Evolutionary conservation across 495 filamentous ascomycete species (phyloP).

Genomic region (Neurospora sp.): DNA sequence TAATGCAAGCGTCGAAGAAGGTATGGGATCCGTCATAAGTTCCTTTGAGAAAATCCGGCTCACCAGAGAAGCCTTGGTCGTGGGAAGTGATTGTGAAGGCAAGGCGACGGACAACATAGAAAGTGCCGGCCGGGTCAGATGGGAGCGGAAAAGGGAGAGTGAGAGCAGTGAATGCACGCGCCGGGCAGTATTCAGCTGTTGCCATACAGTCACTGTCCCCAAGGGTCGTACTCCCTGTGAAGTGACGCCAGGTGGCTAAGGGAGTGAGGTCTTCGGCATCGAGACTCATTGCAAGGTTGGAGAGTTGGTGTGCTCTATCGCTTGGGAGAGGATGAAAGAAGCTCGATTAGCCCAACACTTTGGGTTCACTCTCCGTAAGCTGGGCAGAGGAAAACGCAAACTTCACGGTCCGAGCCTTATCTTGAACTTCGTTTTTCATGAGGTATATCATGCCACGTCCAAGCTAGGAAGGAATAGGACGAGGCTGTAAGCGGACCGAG

Average conservation of each 20-base stretch:
- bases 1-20: background rate
- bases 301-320: too few species aligned
- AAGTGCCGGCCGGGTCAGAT: background rate
- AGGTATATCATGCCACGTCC: too few species aligned
- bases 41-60: background rate
- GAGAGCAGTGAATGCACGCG: background rate
- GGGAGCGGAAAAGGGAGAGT: background rate
- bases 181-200: background rate
- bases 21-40: background rate
- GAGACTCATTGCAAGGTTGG: too few species aligned
- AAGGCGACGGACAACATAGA: background rate
- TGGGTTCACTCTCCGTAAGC: too few species aligned
- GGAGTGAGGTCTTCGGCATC: background rate
- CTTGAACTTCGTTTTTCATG: too few species aligned
- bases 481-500: too few species aligned
- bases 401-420: too few species aligned
- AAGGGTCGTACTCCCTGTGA: background rate
- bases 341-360: too few species aligned
- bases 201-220: background rate
- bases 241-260: background rate
- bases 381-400: too few species aligned
- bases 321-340: too few species aligned
- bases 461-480: too few species aligned
- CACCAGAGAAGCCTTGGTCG: background rate
- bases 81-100: background rate